Conservation (phyloP, 2,329 filamentous ascomycete species). For the Diaporthe nobilis region DNA sequence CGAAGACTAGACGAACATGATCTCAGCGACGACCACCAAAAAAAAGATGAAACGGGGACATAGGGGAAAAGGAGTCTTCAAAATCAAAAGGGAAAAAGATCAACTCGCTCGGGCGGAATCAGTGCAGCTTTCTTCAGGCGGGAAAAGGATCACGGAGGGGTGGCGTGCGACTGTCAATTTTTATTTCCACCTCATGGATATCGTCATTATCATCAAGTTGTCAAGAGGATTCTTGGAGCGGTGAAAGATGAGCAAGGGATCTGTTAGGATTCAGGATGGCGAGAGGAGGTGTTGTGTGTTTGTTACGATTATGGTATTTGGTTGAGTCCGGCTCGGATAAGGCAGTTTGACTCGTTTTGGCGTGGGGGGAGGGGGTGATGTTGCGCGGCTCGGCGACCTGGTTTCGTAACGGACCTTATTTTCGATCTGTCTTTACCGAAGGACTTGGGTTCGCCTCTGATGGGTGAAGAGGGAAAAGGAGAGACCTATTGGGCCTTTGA, state of each 20-base stretch:
- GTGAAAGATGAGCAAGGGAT: not conserved
- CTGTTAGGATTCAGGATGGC: conserved; percentile 15
- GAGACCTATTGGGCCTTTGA: not conserved
- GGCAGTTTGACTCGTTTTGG: not conserved
- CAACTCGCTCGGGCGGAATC: conserved; percentile 33
- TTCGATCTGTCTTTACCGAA: conserved; percentile 21
- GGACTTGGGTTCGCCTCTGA: not conserved
- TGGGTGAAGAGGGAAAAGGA: not conserved
- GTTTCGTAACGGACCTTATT: not conserved
- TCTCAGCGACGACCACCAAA: conserved; percentile 22
- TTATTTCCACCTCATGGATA: not conserved
- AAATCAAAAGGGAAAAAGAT: conserved; percentile 25
- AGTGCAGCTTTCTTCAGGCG: conserved; percentile 12
- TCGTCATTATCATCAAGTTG: not conserved
- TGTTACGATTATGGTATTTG: not conserved
- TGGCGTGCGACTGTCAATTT: conserved; percentile 5
- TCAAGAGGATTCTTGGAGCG: conserved; percentile 1
- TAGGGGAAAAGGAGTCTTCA: conserved; percentile 25
- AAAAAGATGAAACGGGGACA: conserved; percentile 10
- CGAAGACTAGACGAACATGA: conserved; percentile 33
- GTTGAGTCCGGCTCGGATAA: not conserved
- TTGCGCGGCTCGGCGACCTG: not conserved
- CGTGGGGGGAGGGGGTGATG: no score
- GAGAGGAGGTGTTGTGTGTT: not conserved
- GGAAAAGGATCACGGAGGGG: conserved; percentile 4